Percentiles rank a stretch among this genome's conserved stretches.
phyloP scores from a whole-genome alignment of 495 filamentous ascomycete species.

The Penicillium waksmanii region DNA sequence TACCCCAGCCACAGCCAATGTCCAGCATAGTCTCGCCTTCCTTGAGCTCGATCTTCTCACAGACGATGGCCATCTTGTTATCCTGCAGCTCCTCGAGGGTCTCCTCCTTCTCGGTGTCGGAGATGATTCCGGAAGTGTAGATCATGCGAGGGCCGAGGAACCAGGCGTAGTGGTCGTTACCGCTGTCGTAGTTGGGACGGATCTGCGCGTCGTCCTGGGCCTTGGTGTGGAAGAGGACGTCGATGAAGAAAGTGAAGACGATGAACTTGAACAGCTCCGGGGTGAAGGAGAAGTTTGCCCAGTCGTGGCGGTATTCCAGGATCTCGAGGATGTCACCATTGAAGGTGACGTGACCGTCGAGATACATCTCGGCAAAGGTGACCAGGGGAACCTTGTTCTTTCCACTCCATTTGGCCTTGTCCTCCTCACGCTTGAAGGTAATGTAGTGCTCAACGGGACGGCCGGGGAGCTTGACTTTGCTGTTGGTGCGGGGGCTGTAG shows the following conservation, averaged over 20 bases:
- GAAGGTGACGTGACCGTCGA: slow-evolving; percentile 64
- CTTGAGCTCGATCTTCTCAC: slow-evolving; percentile 80
- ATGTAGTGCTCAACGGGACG: slow-evolving; percentile 67
- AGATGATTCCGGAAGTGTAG: slow-evolving; percentile 84
- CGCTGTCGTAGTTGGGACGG: slow-evolving; percentile 83
- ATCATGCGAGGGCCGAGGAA: slow-evolving; percentile 91
- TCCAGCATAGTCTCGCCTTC: slow-evolving; percentile 74
- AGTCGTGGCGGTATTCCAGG: slow-evolving; percentile 69
- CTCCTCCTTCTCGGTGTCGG: slow-evolving; percentile 74
- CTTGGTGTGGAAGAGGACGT: slow-evolving; percentile 78
- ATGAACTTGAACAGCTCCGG: slow-evolving; percentile 68
- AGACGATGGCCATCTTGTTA: slow-evolving; percentile 85
- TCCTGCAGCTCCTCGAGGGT: slow-evolving; percentile 84
- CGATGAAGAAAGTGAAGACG: slow-evolving; percentile 71
- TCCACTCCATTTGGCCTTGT: slow-evolving; percentile 60
- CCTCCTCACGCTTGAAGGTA: slow-evolving; percentile 61
- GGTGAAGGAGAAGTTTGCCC: slow-evolving; percentile 78
- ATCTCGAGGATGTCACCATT: slow-evolving; percentile 64
- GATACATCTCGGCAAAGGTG: slow-evolving; percentile 70
- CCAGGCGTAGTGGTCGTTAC: slow-evolving; percentile 88
- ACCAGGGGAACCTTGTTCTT: slow-evolving; percentile 68
- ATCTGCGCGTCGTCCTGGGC: slow-evolving; percentile 88
- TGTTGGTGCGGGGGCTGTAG: slow-evolving; percentile 73
- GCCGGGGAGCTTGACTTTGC: slow-evolving; percentile 71
- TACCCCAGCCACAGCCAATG: slow-evolving; percentile 89